Base-by-base conservation (phyloP, 2,329 filamentous ascomycete species). In the Didymella pinodella region DNA sequence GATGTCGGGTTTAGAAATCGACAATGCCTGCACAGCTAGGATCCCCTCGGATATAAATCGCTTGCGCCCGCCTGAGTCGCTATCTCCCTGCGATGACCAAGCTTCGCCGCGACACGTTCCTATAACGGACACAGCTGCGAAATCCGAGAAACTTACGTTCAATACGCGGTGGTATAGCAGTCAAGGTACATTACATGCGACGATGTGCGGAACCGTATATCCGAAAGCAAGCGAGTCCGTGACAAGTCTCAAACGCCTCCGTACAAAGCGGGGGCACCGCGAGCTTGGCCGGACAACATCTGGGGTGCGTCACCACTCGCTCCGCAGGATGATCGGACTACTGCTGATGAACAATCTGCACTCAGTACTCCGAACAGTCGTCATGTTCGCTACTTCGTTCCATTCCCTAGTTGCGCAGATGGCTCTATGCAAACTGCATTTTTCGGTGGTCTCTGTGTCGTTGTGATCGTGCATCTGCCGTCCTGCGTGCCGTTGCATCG, bases 31-130 rank as follows among this genome's bases (percentile, higher is more conserved):
- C 36, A 48, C 36, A 18, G 38, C 18, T 34, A 36, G 40, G 48
- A 14, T 34, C 38, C 58, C 40, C 53, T 60, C 64, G 64, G 62
- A 62, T 53, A 57, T 61, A 59, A 61, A 49, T 55, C 60, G 58
- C 54, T 54, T 44, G 48, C 26, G 36, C 50, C 46, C 50, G 48
- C 31, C 18, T n/a, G 28, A 10, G 16, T 34, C 32, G 40, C 46
- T 54, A 56, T 46, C 45, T 51, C 49, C 43, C 28, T 22, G 4
- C 25, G 52, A 61, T 55, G 59, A 61, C 54, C 52, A 61, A 65
- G 31, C 46, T 46, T 45, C 14, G 22, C 26, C 8, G 16, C 16
- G 18, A 43, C 18, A 31, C 34, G 28, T 18, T 48, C 12, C 12
- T 50, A 32, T 46, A 40, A 48, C 25, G 31, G 36, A 45, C 18